Evolutionary conservation across 176 grass and related monocot genomes (phyloP), one percentile per base, ranked within the genome.

Genomic region (Carex scoparia): DNA sequence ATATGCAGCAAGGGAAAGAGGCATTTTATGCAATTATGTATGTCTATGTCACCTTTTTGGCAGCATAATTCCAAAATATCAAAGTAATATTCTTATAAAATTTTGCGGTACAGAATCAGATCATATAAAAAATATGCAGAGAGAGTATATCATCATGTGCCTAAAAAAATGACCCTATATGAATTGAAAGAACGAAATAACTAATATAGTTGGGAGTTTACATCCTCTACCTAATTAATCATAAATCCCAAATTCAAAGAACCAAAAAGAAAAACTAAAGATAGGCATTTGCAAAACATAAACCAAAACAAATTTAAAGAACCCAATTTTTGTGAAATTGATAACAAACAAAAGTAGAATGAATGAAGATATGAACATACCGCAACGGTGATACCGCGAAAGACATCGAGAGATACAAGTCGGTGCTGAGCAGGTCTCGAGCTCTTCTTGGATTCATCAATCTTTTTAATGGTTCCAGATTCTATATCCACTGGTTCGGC

Each of bases 381-480:
- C 83, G 84, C 76, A 2, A 97, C 92, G 49, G 92, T 94, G 85
- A 94, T 77, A 4, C 94, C 90, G 4, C 92, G 87, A 81, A 97
- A 97, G 82, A 97, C 94, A 58, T 97, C 94, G 33, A 97, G 90
- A 1, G 94, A 97, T n/a, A 77, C 55, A 23, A 97, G 92, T 0
- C 94, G 92, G 49, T 65, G 85, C 4, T 19, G 67, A 30, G 11
- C 54, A 4, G 18, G 0, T 27, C 0, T 79, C 4, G 13, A 3
- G 27, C 65, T 42, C 74, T 65, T 79, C 69, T 86, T 86, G 14
- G 63, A 62, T 37, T 66, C 61, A 55, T 49, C 46, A 51, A 40
- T 13, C 14, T 4, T 44, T 3, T 51, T 33, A 18, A 2, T 28
- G 40, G 65, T 59, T 53, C 75, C 85, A 8, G 76, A 81, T 79